These are phyloP conservation scores for Basidiobolus meristosporus DNA, from an alignment of 371 early-diverging fungal species.

Conservation along the genomic window DNA sequence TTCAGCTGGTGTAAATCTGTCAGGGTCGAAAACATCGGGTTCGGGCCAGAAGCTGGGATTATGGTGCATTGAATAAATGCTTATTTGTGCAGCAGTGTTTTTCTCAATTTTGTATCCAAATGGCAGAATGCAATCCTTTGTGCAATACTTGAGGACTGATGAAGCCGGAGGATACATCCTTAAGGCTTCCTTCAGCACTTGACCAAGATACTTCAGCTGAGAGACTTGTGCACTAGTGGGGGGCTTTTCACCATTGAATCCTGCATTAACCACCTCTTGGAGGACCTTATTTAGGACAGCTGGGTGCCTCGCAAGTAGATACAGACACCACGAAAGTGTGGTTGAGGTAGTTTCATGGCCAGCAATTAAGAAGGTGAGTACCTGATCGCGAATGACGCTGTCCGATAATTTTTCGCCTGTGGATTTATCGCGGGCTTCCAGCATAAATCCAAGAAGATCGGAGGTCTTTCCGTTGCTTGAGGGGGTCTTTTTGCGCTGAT, in stretches of 20 bases:
- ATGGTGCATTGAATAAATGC: slow-evolving; percentile 4
- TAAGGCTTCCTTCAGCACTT: slow-evolving; percentile 19
- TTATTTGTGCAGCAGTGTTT: slow-evolving; percentile 1
- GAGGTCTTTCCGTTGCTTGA: not conserved
- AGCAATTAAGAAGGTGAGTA: slow-evolving; percentile 20
- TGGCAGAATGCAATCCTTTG: slow-evolving; percentile 1
- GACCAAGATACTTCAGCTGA: slow-evolving; percentile 16
- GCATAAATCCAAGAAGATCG: slow-evolving; percentile 1
- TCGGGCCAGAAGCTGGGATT: slow-evolving; percentile 5
- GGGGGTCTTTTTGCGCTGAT: not conserved
- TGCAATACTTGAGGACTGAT: slow-evolving; percentile 4
- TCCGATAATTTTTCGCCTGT: not conserved
- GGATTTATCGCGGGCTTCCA: not conserved
- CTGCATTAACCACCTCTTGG: slow-evolving; percentile 17
- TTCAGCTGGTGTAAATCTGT: slow-evolving; percentile 4
- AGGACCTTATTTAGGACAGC: slow-evolving; percentile 4
- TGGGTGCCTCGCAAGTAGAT: no score
- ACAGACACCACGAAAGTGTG: no score
- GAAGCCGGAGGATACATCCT: slow-evolving; percentile 16
- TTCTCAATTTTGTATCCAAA: slow-evolving; percentile 4
- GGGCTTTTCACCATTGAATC: slow-evolving; percentile 13
- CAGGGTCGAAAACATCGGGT: slow-evolving; percentile 8
- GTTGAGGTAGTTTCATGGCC: slow-evolving; percentile 21
- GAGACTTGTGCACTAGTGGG: slow-evolving; percentile 10
- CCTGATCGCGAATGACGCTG: slow-evolving; percentile 9